phyloP scores from a whole-genome alignment of 352 stramenopile genomes.

The Aphanomyces invadans region DNA sequence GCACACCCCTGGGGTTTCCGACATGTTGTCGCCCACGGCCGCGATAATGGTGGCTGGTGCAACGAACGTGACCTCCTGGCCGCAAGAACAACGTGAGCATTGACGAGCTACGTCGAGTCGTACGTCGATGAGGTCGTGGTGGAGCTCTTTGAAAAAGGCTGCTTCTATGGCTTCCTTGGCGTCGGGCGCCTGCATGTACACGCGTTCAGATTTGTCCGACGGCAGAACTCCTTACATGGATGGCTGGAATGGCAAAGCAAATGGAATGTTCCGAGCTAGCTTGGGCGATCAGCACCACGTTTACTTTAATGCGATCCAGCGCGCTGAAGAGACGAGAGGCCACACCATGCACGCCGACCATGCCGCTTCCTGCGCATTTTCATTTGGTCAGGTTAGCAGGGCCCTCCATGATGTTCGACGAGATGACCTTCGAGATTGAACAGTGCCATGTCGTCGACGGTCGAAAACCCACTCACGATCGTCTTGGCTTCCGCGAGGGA shows the following conservation, averaged over 20 bases:
- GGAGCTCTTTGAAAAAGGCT: slow-evolving; percentile 84
- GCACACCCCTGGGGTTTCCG: slow-evolving; percentile 84
- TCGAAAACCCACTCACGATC: slow-evolving; percentile 86
- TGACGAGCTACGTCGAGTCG: too few species aligned
- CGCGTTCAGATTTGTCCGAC: slow-evolving; percentile 1
- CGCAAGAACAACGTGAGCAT: background rate
- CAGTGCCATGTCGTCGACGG: slow-evolving; percentile 90
- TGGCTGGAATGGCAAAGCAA: slow-evolving; percentile 88
- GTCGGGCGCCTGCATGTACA: slow-evolving; percentile 36
- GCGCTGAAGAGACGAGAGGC: slow-evolving; percentile 88
- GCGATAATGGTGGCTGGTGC: slow-evolving; percentile 92
- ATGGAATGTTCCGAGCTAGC: slow-evolving; percentile 93
- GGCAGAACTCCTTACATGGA: slow-evolving; percentile 30
- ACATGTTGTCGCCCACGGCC: slow-evolving; percentile 94
- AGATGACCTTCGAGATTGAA: slow-evolving; percentile 96
- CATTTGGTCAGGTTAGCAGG: background rate
- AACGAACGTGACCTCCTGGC: slow-evolving; percentile 67
- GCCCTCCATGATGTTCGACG: too few species aligned
- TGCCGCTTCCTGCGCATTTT: slow-evolving; percentile 35
- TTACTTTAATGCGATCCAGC: slow-evolving; percentile 88
- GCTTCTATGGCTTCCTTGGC: slow-evolving; percentile 71
- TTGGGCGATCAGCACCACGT: slow-evolving; percentile 93
- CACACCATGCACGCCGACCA: slow-evolving; percentile 92
- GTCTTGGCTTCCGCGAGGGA: slow-evolving; percentile 47
- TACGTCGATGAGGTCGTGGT: slow-evolving; percentile 65